Conservation (phyloP, 75 land plant species). For the Pinus taeda region DNA sequence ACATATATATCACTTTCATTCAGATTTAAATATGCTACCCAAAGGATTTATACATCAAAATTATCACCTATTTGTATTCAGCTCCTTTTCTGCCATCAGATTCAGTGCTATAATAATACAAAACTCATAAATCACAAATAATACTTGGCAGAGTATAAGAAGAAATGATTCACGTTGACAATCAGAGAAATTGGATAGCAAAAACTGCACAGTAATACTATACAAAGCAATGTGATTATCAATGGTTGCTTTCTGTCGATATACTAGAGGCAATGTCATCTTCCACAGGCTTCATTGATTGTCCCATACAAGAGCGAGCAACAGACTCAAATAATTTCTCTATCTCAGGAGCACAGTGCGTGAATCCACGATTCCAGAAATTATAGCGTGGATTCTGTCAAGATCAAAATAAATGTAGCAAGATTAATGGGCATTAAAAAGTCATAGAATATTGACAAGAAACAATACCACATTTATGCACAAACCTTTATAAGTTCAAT, state of each 20-base stretch:
- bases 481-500: conserved; percentile 95
- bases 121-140: no score
- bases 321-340: conserved; percentile 93
- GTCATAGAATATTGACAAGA: not conserved
- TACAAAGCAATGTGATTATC: conserved; percentile 6
- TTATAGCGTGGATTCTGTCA: conserved; percentile 87
- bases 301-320: conserved; percentile 89
- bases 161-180: not conserved
- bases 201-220: not conserved
- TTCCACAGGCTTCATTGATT: conserved; percentile 58
- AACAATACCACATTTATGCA: not conserved
- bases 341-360: conserved; percentile 95
- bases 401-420: not conserved
- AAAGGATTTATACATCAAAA: no score
- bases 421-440: not conserved
- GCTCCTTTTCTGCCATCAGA: no score
- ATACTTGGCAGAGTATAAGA: not conserved
- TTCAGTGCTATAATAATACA: no score
- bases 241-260: conserved; percentile 10
- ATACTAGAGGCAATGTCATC: conserved; percentile 54
- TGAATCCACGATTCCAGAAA: conserved; percentile 89
- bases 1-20: no score
- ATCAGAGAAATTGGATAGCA: not conserved
- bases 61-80: no score
- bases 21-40: no score